Evolutionary conservation across 2,329 filamentous ascomycete species (phyloP).

Genomic region (Aspergillus novoparasiticus): DNA sequence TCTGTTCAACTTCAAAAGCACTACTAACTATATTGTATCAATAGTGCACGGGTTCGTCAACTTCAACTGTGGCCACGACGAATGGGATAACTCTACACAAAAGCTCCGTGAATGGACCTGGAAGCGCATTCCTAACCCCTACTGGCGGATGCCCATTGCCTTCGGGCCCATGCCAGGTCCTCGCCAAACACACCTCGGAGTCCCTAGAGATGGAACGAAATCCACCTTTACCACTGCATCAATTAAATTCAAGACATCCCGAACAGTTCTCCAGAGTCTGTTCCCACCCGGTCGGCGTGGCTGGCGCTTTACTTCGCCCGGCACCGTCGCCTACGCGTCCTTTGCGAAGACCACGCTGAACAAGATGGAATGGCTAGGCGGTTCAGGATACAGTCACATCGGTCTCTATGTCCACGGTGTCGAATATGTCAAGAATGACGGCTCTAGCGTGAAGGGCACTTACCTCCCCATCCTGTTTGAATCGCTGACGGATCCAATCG

Average conservation of each 20-base stretch:
- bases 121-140: conserved; percentile 45
- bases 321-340: conserved; percentile 48
- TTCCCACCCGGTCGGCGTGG: conserved; percentile 45
- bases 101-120: conserved; percentile 49
- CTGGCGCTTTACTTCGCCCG: conserved; percentile 42
- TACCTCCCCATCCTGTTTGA: conserved; percentile 63
- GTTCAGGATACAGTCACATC: conserved; percentile 58
- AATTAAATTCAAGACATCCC: conserved; percentile 53
- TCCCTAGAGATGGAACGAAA: conserved; percentile 23
- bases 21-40: neutral
- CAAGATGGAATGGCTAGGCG: conserved; percentile 63
- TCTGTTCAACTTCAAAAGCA: neutral
- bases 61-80: conserved; percentile 62
- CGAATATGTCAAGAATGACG: conserved; percentile 55
- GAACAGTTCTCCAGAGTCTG: conserved; percentile 52
- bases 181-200: conserved; percentile 33
- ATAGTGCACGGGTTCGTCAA: conserved; percentile 45
- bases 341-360: conserved; percentile 45
- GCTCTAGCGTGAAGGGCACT: conserved; percentile 51
- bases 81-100: conserved; percentile 56
- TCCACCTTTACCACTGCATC: conserved; percentile 47
- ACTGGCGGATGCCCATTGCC: conserved; percentile 49
- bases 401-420: conserved; percentile 66
- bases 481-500: conserved; percentile 59
- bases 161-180: conserved; percentile 52